These are phyloP conservation scores for Erodium maritimum DNA, from an alignment of 345 rosid genomes.

Conservation along the genomic window DNA sequence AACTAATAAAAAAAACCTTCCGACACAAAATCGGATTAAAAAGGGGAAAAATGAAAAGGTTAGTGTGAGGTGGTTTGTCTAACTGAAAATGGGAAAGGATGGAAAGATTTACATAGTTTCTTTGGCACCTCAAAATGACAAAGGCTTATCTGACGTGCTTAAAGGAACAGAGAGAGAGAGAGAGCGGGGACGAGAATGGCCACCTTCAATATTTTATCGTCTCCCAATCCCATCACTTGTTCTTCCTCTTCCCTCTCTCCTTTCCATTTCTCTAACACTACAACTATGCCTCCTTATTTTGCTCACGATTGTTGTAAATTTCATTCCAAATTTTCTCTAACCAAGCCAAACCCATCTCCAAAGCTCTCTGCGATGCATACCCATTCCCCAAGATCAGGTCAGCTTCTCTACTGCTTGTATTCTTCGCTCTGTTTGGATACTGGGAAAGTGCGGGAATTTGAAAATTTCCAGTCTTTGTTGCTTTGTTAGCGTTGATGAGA, in stretches of 20 bases:
- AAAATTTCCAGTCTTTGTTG: conserved; percentile 39
- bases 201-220: background rate
- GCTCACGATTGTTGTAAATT: no score
- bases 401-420: background rate
- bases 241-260: background rate
- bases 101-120: no score
- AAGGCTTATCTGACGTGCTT: background rate
- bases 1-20: no score
- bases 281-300: background rate
- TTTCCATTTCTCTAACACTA: background rate
- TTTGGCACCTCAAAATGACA: background rate
- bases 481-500: conserved; percentile 37
- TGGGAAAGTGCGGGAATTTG: background rate
- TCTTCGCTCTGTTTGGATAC: background rate
- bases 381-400: conserved; percentile 32
- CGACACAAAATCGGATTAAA: background rate
- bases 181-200: background rate
- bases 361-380: conserved; percentile 5
- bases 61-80: background rate
- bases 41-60: background rate
- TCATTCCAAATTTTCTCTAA: background rate
- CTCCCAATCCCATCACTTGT: background rate
- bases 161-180: no score
- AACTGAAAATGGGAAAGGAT: background rate
- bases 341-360: background rate